phyloP scores from a whole-genome alignment of 345 rosid species.

The Schrenkiella parvula region DNA sequence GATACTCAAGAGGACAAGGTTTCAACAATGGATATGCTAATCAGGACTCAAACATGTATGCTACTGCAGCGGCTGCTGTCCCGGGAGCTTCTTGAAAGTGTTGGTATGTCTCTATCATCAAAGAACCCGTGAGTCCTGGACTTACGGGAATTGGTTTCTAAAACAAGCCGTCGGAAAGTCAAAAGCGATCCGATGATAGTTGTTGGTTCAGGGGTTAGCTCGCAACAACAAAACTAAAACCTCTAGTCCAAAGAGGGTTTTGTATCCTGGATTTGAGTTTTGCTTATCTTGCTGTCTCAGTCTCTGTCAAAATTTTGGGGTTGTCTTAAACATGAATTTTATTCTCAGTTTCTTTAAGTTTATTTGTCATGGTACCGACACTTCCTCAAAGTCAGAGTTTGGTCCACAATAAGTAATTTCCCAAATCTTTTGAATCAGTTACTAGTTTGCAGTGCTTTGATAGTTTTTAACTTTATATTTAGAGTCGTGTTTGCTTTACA shows the following conservation, averaged over 20 bases:
- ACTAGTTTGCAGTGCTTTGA: neutral
- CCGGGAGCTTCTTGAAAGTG: constrained; percentile 58
- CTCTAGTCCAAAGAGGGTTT: constrained; percentile 20
- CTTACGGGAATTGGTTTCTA: neutral
- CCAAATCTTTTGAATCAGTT: constrained; percentile 2
- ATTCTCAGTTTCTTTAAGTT: neutral
- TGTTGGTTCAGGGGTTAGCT: constrained; percentile 31
- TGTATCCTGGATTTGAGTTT: constrained; percentile 34
- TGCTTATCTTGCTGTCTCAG: constrained; percentile 26
- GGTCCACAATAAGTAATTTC: constrained; percentile 10
- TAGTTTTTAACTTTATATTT: neutral
- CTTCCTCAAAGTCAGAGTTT: constrained; percentile 12
- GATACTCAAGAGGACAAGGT: constrained; percentile 63
- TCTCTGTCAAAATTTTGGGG: constrained; percentile 28
- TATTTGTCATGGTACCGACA: neutral
- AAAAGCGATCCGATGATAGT: constrained; percentile 25
- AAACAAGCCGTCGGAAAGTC: constrained; percentile 13
- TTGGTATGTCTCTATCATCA: constrained; percentile 21
- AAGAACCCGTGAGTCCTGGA: neutral
- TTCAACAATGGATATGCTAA: constrained; percentile 52
- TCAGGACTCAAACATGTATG: constrained; percentile 45
- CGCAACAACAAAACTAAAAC: constrained; percentile 19
- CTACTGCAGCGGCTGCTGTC: constrained; percentile 58
- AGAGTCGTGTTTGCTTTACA: neutral
- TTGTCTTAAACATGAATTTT: constrained; percentile 15